Base-by-base conservation (phyloP, 208 protist genomes). In the Trypanosoma lewisi region DNA sequence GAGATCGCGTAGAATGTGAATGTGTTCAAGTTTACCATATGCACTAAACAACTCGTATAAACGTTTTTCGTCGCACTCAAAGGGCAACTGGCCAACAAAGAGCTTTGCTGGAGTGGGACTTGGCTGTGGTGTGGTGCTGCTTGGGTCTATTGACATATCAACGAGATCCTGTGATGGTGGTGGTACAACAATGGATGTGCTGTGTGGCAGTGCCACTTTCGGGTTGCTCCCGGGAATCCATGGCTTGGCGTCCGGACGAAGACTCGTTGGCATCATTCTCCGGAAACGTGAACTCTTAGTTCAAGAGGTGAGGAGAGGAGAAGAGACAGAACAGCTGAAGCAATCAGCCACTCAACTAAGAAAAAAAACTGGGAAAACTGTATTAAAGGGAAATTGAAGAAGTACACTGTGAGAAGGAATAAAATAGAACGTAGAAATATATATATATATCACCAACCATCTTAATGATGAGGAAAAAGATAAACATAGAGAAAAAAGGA, bases 21-120 rank as follows among this genome's bases (percentile, higher is more conserved):
- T 91, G 68, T 95, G 85, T 62, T 90, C 80, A 1, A 95, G 85
- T 19, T 47, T 83, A 21, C 89, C 89, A 68, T 95, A 95, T 17
- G 84, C 84, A 65, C 81, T 82, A 67, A 95, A 95, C 0, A 95
- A 67, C 45, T 90, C 77, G 44, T 77, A 77, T 39, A 95, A 75
- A 27, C 85, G 89, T 51, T 89, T 79, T 68, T 95, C 84, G 5
- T 81, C 87, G 52, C 79, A 90, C 62, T 95, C 85, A 55, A 93
- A 95, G 2, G 89, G 84, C 0, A 95, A 61, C 59, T 93, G 86
- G 27, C 89, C 89, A 8, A 95, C 85, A 75, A 93, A 95, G 2
- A 95, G 75, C 60, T 92, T 91, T 28, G 89, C 85, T 11, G 81
- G 73, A 23, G 66, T 82, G 19, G 76, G 67, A 50, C 60, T 73